Percentiles rank a stretch among this genome's conserved stretches.
Conservation (phyloP, 2,329 filamentous ascomycete genomes). For the Mariannaea elegans region DNA sequence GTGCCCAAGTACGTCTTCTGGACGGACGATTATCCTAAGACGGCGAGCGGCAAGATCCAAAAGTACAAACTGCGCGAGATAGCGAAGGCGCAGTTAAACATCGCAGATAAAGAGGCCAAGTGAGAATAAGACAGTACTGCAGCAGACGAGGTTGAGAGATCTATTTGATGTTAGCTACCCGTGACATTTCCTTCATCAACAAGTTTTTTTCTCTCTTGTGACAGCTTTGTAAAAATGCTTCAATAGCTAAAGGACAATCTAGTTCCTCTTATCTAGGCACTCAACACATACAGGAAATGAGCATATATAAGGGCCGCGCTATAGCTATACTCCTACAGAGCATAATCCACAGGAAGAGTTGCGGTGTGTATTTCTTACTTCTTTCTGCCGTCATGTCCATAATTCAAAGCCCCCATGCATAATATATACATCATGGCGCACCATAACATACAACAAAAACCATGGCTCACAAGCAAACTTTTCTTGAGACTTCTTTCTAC, state of each 20-base stretch:
- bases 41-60: slow-evolving; percentile 95
- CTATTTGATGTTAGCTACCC: too few relatives aligned
- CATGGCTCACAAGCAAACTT: slow-evolving; percentile 25
- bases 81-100: slow-evolving; percentile 54
- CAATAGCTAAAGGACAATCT: too few relatives aligned
- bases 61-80: slow-evolving; percentile 85
- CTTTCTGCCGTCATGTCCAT: background rate
- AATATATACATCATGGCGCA: background rate
- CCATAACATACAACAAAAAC: background rate
- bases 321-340: too few relatives aligned
- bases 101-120: background rate
- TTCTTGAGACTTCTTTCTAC: slow-evolving; percentile 34
- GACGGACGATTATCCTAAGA: slow-evolving; percentile 87
- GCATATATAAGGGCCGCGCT: too few relatives aligned
- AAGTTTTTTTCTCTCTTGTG: too few relatives aligned
- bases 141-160: too few relatives aligned
- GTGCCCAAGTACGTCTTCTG: slow-evolving; percentile 93
- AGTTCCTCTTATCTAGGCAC: too few relatives aligned
- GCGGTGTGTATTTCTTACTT: too few relatives aligned
- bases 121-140: background rate
- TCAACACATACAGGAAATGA: too few relatives aligned
- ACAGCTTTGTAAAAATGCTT: too few relatives aligned
- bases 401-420: background rate
- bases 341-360: too few relatives aligned
- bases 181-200: too few relatives aligned